A percentile compares a stretch with the other conserved stretches of the same genome.
phyloP scores from a whole-genome alignment of 345 rosid species.

The Populus tremula region DNA sequence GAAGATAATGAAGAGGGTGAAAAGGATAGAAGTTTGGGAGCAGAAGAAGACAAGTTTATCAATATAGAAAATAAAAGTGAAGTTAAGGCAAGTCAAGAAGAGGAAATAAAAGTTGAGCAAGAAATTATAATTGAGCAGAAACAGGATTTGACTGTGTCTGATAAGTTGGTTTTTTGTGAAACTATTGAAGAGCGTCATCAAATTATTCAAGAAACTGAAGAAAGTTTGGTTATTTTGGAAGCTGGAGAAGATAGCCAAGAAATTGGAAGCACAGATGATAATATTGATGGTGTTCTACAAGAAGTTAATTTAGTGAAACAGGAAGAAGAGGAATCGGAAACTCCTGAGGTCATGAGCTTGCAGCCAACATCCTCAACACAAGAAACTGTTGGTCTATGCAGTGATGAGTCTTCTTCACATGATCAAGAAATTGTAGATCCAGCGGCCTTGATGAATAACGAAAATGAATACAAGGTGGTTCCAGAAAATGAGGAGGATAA shows the following conservation, averaged over 20 bases:
- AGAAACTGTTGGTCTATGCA: not conserved
- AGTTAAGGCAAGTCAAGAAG: not conserved
- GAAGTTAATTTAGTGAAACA: not conserved
- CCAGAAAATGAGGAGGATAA: constrained; percentile 30
- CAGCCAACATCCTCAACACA: constrained; percentile 1
- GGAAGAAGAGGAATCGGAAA: constrained; percentile 4
- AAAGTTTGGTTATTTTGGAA: constrained; percentile 1
- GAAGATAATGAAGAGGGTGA: constrained; percentile 12
- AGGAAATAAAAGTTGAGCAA: not conserved
- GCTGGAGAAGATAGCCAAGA: constrained; percentile 20
- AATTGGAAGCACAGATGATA: not conserved
- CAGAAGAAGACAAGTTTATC: constrained; percentile 19
- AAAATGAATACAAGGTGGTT: constrained; percentile 20
- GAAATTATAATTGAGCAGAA: constrained; percentile 33
- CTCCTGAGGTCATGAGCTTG: not conserved
- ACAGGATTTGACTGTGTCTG: constrained; percentile 25
- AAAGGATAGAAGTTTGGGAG: constrained; percentile 4
- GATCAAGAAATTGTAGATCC: constrained; percentile 19
- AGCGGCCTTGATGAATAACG: constrained; percentile 13
- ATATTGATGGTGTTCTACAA: not conserved
- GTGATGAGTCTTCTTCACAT: not conserved
- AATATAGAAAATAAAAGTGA: not conserved
- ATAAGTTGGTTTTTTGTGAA: constrained; percentile 34
- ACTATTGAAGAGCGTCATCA: constrained; percentile 17
- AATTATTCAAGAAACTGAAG: constrained; percentile 14